Conservation (phyloP, 768 basidiomycete genomes). For the Termitomyces sp. region DNA sequence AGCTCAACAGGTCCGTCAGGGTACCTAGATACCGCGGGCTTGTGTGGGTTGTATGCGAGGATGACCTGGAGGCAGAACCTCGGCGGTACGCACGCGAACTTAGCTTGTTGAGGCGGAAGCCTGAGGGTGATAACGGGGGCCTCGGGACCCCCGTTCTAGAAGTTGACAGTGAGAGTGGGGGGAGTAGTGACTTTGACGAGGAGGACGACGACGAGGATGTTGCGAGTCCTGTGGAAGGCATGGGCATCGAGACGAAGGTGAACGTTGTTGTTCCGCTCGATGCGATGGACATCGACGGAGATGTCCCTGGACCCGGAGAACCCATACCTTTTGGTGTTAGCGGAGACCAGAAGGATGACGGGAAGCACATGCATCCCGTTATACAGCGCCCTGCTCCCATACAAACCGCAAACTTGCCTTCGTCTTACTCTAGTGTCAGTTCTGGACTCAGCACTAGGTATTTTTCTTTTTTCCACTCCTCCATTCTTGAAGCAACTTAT, state of each 20-base stretch:
- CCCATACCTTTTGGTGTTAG: conserved; percentile 14
- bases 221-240: conserved; percentile 4
- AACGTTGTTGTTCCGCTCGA: conserved; percentile 21
- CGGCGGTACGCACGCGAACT: conserved; percentile 16
- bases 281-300: conserved; percentile 12
- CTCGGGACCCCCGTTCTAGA: conserved; percentile 4
- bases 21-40: conserved; percentile 63
- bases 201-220: conserved; percentile 20
- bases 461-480: background rate
- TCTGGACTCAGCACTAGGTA: conserved; percentile 10
- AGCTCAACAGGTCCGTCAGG: background rate
- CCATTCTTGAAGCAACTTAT: background rate
- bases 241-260: conserved; percentile 16
- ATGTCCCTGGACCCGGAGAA: conserved; percentile 1
- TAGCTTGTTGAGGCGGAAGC: conserved; percentile 28
- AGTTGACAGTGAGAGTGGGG: conserved; percentile 18
- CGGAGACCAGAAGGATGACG: conserved; percentile 25
- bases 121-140: conserved; percentile 3
- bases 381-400: conserved; percentile 27
- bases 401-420: conserved; percentile 12
- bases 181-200: conserved; percentile 15
- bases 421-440: conserved; percentile 1
- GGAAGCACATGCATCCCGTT: conserved; percentile 56
- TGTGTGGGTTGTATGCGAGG: conserved; percentile 80
- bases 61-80: conserved; percentile 45